These are phyloP conservation scores for Gryganskiella cystojenkinii DNA, from an alignment of 192 early-diverging fungal genomes.

Conservation along the genomic window DNA sequence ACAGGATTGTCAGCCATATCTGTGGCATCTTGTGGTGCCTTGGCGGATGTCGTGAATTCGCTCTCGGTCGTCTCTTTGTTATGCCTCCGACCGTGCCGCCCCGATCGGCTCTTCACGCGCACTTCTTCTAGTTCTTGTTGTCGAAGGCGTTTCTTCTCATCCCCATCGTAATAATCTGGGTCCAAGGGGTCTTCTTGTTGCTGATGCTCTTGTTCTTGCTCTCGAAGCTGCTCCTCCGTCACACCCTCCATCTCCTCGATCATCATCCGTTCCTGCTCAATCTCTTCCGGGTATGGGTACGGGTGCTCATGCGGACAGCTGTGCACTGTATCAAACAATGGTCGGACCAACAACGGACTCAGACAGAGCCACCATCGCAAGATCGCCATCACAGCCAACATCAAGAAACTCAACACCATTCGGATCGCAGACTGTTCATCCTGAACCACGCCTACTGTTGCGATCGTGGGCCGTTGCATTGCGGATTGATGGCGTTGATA, in stretches of 20 bases:
- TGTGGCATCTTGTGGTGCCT: no score
- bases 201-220: not conserved
- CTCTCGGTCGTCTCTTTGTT: not conserved
- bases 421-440: slow-evolving; percentile 26
- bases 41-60: not conserved
- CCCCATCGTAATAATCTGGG: not conserved
- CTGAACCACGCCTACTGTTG: slow-evolving; percentile 39
- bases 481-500: slow-evolving; percentile 14
- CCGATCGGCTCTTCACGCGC: not conserved
- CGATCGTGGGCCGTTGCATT: slow-evolving; percentile 25
- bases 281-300: slow-evolving; percentile 41
- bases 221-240: not conserved
- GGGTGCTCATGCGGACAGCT: slow-evolving; percentile 43
- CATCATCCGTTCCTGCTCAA: slow-evolving; percentile 22
- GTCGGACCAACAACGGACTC: slow-evolving; percentile 15
- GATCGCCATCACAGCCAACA: slow-evolving; percentile 38
- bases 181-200: not conserved
- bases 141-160: slow-evolving; percentile 19
- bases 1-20: no score
- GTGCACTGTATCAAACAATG: slow-evolving; percentile 48
- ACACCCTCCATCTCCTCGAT: not conserved
- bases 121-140: slow-evolving; percentile 4
- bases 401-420: slow-evolving; percentile 13
- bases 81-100: not conserved
- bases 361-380: slow-evolving; percentile 37